Evolutionary conservation across 345 rosid genomes (phyloP).

Genomic region (Aegle marmelos): DNA sequence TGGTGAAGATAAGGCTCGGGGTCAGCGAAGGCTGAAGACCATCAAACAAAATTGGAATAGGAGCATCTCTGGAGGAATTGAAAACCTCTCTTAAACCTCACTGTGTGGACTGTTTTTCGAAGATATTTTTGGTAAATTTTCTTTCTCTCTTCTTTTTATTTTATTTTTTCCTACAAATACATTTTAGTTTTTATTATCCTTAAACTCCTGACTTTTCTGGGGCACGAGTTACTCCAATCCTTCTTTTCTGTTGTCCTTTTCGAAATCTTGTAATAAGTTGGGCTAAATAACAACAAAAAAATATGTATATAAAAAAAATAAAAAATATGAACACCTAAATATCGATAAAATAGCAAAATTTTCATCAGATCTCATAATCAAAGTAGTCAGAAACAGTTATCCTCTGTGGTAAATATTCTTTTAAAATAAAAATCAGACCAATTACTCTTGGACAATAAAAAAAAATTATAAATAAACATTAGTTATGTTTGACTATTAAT

Average conservation of each 20-base stretch:
- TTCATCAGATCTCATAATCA: not conserved
- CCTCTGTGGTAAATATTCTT: not conserved
- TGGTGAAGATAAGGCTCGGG: slow-evolving; percentile 15
- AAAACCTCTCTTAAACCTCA: slow-evolving; percentile 58
- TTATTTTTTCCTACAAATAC: not conserved
- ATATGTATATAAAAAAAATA: too few species aligned
- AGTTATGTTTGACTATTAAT: too few species aligned
- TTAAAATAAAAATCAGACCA: too few species aligned
- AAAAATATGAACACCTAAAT: not conserved
- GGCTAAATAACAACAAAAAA: not conserved
- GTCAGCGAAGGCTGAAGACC: not conserved
- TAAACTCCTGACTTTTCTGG: not conserved
- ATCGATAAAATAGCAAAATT: too few species aligned
- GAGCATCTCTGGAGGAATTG: not conserved
- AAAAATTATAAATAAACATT: too few species aligned
- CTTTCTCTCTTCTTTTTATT: not conserved
- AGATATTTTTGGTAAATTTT: not conserved
- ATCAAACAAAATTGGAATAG: not conserved
- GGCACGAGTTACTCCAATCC: not conserved
- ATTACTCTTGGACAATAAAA: too few species aligned
- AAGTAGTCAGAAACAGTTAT: too few species aligned
- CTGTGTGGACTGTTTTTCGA: not conserved
- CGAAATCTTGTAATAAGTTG: not conserved
- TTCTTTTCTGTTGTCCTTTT: not conserved
- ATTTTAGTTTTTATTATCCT: not conserved